Base-by-base conservation (phyloP, 208 protist genomes). In the Trypanosoma avium region DNA sequence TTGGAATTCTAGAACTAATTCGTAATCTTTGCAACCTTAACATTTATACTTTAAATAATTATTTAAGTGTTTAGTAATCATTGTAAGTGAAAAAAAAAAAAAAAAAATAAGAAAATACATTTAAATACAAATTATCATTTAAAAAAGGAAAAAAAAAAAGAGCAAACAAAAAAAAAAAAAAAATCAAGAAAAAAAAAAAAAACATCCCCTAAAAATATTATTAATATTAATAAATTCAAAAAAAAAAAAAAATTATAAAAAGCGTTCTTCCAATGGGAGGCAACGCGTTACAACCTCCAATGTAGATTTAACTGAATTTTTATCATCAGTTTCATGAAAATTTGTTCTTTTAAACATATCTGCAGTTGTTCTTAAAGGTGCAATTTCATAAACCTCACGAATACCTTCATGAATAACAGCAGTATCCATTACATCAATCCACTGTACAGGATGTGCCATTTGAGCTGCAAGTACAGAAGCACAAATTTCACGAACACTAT, bases 371-470 rank as follows among this genome's bases (percentile, higher is more conserved):
- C 69, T 75, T 45, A 74, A 43, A 0, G 86, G 90, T 22, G 90
- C 64, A 38, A 90, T 73, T 46, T 96, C 87, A 42, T 82, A 70
- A 21, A 93, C 72, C 0, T 72, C 54, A 9, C 43, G 43, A 45
- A 79, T 78, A 9, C 67, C 61, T 17, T 71, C 49, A 13, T 64
- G 19, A 15, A 83, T 30, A 0, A 96, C 80, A 12, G 93, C 73
- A 29, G 73, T 50, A 24, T 92, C 76, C 90, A 96, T 96, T 10
- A 75, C 6, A 32, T 84, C 78, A 33, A 82, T 87, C 90, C 90
- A 96, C 70, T 86, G 70, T 38, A 96, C 90, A 10, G 87, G 74
- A 61, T 94, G 83, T 0, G 87, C 67, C 46, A 92, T 40, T 48
- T 96, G 90, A 2, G 82, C 83, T 2, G 90, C 83, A 12, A 96